phyloP scores from a whole-genome alignment of 441 rosid species.

The Syzygium malaccense region DNA sequence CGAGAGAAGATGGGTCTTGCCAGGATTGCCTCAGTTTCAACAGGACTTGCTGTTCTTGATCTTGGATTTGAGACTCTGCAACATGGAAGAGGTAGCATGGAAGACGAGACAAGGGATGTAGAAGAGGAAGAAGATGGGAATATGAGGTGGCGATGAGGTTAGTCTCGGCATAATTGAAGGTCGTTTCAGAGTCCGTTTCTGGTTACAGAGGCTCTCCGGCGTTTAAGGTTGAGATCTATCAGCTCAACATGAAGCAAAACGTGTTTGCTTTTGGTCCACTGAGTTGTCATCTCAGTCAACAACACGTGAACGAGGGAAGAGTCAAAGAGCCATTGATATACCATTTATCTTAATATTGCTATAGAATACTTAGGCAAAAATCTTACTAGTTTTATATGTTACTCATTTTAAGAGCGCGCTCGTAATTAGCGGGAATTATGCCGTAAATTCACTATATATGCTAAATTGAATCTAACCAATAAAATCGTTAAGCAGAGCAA shows the following conservation, averaged over 20 bases:
- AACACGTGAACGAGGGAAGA: too few species aligned
- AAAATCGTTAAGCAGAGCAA: too few species aligned
- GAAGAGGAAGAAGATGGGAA: background rate
- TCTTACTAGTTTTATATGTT: too few species aligned
- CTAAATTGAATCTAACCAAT: too few species aligned
- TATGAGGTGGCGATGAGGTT: background rate
- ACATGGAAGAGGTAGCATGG: background rate
- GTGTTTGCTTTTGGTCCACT: background rate
- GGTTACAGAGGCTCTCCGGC: background rate
- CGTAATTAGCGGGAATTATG: too few species aligned
- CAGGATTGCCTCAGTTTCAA: slow-evolving; percentile 30
- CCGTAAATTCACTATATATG: too few species aligned
- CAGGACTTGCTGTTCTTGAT: slow-evolving; percentile 27
- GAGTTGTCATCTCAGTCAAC: too few species aligned
- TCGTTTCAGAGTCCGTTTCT: background rate
- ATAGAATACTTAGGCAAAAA: too few species aligned
- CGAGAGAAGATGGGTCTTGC: slow-evolving; percentile 24
- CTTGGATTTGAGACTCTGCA: slow-evolving; percentile 14
- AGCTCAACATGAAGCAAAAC: background rate
- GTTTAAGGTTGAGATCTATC: background rate
- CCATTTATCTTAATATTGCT: too few species aligned
- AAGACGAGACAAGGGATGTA: background rate
- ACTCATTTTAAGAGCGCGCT: too few species aligned
- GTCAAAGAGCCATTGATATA: too few species aligned
- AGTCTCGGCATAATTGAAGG: background rate